These are phyloP conservation scores for Phytophthora vignae DNA, from an alignment of 352 stramenopile species.

Conservation along the genomic window DNA sequence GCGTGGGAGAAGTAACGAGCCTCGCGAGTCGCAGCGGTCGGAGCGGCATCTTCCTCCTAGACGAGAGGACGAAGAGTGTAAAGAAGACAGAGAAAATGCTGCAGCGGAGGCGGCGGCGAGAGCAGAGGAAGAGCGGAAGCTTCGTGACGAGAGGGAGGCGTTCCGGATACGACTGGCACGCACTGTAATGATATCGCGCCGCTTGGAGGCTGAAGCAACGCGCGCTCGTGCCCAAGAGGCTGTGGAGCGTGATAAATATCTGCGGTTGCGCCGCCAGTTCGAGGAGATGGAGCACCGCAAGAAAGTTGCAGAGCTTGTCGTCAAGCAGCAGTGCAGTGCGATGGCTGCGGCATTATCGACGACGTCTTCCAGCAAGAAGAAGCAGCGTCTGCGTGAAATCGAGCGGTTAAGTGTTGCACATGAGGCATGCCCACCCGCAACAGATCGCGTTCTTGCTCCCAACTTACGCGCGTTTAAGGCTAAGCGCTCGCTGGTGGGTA, in stretches of 20 bases:
- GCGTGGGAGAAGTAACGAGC: conserved; percentile 14
- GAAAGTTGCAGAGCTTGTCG: conserved; percentile 63
- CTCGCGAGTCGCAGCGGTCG: not conserved
- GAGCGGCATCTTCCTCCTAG: not conserved
- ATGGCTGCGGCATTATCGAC: conserved; percentile 50
- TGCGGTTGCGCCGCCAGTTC: conserved; percentile 44
- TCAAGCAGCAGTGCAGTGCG: conserved; percentile 64
- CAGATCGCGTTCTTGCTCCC: conserved; percentile 7
- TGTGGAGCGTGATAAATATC: conserved; percentile 59
- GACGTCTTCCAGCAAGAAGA: conserved; percentile 38
- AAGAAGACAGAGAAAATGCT: conserved; percentile 19
- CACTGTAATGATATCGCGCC: conserved; percentile 53
- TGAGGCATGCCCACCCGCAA: conserved; percentile 32
- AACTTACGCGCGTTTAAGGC: conserved; percentile 8
- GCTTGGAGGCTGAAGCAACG: conserved; percentile 46
- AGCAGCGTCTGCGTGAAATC: conserved; percentile 50
- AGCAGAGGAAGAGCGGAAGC: conserved; percentile 28
- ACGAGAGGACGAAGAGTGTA: conserved; percentile 24
- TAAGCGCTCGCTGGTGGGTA: conserved; percentile 5
- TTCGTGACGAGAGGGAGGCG: conserved; percentile 48
- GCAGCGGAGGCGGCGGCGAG: conserved; percentile 10
- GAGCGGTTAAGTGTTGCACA: conserved; percentile 57
- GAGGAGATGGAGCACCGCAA: conserved; percentile 67
- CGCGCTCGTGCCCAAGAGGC: conserved; percentile 43
- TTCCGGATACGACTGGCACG: conserved; percentile 78